These are phyloP conservation scores for Cryptococcus sp. DNA, from an alignment of 1,284 basidiomycete species.

Conservation along the genomic window DNA sequence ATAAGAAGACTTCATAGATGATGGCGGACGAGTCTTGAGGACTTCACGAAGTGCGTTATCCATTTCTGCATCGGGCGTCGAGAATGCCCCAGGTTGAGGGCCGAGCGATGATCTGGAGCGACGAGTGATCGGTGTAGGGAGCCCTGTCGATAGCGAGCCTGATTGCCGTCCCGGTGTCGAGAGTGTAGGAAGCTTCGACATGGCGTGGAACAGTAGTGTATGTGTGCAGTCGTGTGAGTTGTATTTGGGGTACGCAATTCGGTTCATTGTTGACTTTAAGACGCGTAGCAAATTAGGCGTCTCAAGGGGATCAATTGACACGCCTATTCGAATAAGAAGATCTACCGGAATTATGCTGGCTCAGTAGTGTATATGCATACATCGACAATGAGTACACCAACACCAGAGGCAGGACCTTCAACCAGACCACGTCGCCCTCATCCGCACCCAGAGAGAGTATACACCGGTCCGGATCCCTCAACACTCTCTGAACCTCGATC, in stretches of 20 bases:
- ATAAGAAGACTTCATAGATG: constrained; percentile 11
- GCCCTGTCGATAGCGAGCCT: constrained; percentile 22
- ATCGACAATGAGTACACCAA: too few species aligned
- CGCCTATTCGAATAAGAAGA: too few species aligned
- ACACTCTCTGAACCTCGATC: constrained; percentile 14
- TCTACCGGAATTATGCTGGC: too few species aligned
- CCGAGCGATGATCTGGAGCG: constrained; percentile 42
- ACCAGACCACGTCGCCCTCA: not conserved
- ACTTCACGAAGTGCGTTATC: constrained; percentile 38
- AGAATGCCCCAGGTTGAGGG: constrained; percentile 10
- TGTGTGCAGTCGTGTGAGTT: not conserved
- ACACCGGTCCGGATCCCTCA: constrained; percentile 17
- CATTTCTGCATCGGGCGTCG: constrained; percentile 26
- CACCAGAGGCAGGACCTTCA: not conserved
- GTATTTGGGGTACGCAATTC: too few species aligned
- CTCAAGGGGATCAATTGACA: too few species aligned
- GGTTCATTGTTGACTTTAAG: not conserved
- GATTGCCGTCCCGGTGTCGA: constrained; percentile 35
- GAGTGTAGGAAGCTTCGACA: constrained; percentile 41
- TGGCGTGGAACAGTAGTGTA: constrained; percentile 3
- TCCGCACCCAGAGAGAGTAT: constrained; percentile 9
- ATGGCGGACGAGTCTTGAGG: constrained; percentile 28
- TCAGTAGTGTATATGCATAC: too few species aligned
- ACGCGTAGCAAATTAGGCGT: not conserved
- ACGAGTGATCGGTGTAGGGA: constrained; percentile 37